phyloP scores from a whole-genome alignment of 305 asterid genomes.

The Fraxinus angustifolia region DNA sequence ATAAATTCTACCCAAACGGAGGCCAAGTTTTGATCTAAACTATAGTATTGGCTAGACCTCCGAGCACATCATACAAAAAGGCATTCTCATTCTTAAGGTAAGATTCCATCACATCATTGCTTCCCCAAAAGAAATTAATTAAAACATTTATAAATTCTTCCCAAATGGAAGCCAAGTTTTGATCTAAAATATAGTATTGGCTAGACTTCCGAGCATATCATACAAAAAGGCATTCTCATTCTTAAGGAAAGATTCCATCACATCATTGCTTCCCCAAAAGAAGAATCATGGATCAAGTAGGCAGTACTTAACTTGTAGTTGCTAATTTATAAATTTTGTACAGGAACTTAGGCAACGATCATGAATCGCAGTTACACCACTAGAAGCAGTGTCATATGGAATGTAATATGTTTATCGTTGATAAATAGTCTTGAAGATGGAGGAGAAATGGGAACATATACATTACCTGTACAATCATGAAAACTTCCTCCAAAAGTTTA shows the following conservation, averaged over 20 bases:
- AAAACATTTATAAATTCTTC: not conserved
- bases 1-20: not conserved
- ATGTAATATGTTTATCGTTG: slow-evolving; percentile 5
- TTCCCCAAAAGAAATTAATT: not conserved
- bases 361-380: not conserved
- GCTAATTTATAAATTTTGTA: slow-evolving; percentile 15
- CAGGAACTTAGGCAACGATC: not conserved
- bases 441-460: slow-evolving; percentile 33
- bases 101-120: not conserved
- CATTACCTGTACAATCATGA: slow-evolving; percentile 94
- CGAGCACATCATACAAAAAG: not conserved
- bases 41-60: not conserved
- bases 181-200: not conserved
- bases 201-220: not conserved
- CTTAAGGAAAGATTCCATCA: not conserved
- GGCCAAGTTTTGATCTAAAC: not conserved
- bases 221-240: not conserved
- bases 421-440: slow-evolving; percentile 18
- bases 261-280: slow-evolving; percentile 3
- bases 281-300: slow-evolving; percentile 20
- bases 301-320: slow-evolving; percentile 13
- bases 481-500: slow-evolving; percentile 80
- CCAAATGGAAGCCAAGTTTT: not conserved
- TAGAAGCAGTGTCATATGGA: not conserved
- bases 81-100: not conserved